These are phyloP conservation scores for Canariomyces notabilis DNA, from an alignment of 2,329 filamentous ascomycete genomes.

Conservation along the genomic window DNA sequence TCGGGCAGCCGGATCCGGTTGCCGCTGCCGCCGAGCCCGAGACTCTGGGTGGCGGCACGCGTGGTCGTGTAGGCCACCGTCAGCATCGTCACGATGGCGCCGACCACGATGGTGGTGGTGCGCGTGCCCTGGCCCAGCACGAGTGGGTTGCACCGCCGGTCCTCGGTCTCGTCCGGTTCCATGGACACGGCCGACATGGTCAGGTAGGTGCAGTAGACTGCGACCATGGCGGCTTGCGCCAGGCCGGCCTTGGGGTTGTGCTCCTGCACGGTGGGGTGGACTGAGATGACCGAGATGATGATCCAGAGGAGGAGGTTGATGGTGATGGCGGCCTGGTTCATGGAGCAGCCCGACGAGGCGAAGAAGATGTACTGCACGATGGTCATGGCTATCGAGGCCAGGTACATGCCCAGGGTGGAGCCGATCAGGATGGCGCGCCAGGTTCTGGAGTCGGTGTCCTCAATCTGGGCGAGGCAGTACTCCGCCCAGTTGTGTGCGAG, in stretches of 20 bases:
- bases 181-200: conserved; percentile 98
- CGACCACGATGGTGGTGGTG: conserved; percentile 84
- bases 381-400: conserved; percentile 87
- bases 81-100: conserved; percentile 91
- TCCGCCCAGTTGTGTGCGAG: conserved; percentile 97
- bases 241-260: conserved; percentile 89
- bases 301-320: conserved; percentile 85
- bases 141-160: conserved; percentile 90
- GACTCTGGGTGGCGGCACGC: conserved; percentile 84
- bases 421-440: conserved; percentile 89
- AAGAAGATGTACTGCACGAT: conserved; percentile 98
- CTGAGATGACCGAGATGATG: conserved; percentile 73
- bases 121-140: conserved; percentile 80
- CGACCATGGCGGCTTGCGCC: conserved; percentile 96
- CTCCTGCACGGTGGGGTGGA: conserved; percentile 86
- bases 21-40: conserved; percentile 62
- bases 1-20: conserved; percentile 57
- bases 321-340: conserved; percentile 96
- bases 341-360: conserved; percentile 71
- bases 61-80: conserved; percentile 98
- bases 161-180: conserved; percentile 89
- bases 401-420: conserved; percentile 89
- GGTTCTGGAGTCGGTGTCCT: conserved; percentile 74
- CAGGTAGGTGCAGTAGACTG: conserved; percentile 96
- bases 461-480: conserved; percentile 89